Base-by-base conservation (phyloP, 2,329 filamentous ascomycete species). In the Nigrospora sphaerica region DNA sequence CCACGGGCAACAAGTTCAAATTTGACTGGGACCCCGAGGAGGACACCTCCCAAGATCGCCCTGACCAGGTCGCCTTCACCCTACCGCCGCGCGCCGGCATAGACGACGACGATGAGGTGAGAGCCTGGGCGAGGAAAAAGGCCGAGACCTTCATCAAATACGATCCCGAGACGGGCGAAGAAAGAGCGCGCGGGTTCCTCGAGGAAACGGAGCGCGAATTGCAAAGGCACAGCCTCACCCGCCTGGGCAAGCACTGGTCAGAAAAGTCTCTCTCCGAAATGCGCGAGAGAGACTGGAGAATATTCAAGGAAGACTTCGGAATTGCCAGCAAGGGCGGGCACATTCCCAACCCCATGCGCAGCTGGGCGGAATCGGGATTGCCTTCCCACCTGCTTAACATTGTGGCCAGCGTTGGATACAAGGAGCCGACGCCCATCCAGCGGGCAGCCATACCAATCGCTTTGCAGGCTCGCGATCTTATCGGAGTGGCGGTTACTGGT, bases 241-340 rank as follows among this genome's bases (percentile, higher is more conserved):
- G 84, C 32, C 75, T 95, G 47, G 91, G 95, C 57, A 91, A 91
- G 65, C 90, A 95, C 67, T 98, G 93, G 93, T 90, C 87, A 46
- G 88, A 96, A 62, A 98, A 98, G 80, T 79, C 77, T 51, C 72
- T 97, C 52, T 82, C 87, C 13, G 88, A 95, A 58, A 98, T 98
- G 93, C 87, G 89, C 52, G 91, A 97, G 69, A 79, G 93, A 63
- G 93, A 98, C 67, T 98, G 93, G 93, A 88, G 93, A 62, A 97
- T 98, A 57, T 96, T 98, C 81, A 98, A 97, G 69, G 93, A 97
- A 66, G 91, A 98, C 67, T 97, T 95, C 71, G 95, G 93, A 57
- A 98, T 98, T 62, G 78, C 85, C 36, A 96, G 90, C 10, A 97
- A 95, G 66, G 93, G 93, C 48, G 92, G 92, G 38, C 77, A 78